Conservation (phyloP, 2,329 filamentous ascomycete genomes). For the Lachnellula occidentalis region DNA sequence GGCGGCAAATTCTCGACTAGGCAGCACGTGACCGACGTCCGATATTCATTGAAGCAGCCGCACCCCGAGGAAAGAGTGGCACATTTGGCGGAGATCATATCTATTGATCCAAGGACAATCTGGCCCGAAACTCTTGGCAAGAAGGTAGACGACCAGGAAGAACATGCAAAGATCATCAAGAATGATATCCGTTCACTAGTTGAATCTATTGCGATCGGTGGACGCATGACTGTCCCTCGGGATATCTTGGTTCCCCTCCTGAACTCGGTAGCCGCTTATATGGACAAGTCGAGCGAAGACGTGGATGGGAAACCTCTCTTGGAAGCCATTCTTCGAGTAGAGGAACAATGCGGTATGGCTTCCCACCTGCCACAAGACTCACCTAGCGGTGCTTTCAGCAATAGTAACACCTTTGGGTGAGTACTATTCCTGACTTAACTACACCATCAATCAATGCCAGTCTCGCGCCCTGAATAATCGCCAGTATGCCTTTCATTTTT, state of each 20-base stretch:
- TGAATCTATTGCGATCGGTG: conserved; percentile 5
- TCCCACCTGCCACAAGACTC: background rate
- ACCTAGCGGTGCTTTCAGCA: background rate
- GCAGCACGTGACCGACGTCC: background rate
- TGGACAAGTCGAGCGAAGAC: conserved; percentile 5
- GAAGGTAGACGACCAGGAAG: conserved; percentile 1
- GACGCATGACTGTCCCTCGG: conserved; percentile 2
- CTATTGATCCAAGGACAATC: conserved; percentile 2
- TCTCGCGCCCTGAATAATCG: no score
- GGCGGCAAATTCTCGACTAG: background rate
- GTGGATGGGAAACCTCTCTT: conserved; percentile 8
- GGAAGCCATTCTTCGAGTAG: conserved; percentile 1
- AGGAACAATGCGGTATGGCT: conserved; percentile 3
- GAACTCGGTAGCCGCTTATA: conserved; percentile 6
- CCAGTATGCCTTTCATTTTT: no score
- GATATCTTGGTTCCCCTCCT: conserved; percentile 8
- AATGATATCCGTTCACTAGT: conserved; percentile 4
- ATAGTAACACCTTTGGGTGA: background rate
- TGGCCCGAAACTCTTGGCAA: conserved; percentile 5
- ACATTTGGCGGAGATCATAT: conserved; percentile 4
- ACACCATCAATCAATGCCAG: no score
- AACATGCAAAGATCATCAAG: conserved; percentile 8
- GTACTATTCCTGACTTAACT: background rate
- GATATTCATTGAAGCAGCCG: background rate
- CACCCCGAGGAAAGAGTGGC: conserved; percentile 2